Evolutionary conservation across 2,329 filamentous ascomycete species (phyloP), one percentile per base, ranked within the genome.

Genomic region (Didymella glomerata): DNA sequence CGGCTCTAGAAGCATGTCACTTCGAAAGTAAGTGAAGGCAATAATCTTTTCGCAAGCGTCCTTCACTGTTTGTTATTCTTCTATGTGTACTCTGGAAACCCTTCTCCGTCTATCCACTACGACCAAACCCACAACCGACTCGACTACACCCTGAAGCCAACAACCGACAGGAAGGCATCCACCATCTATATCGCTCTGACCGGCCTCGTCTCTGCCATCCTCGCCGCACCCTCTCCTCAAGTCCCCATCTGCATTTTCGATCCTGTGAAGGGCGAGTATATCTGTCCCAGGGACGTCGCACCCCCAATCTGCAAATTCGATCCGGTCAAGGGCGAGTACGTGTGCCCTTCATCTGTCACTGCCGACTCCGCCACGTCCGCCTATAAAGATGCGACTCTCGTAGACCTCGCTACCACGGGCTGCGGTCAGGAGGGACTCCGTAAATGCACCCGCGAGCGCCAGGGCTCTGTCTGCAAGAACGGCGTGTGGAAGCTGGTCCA

Each of bases 121-220:
- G 20, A 41, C 11, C 38, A 18, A 41, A 16, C 10, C 36, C 4
- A 40, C 18, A 13, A 13, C 20, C 18, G 9, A 24, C 38, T 13
- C 20, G 6, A 10, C 14, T 20, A 10, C 8, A 25, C 10, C 16
- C 4, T 27, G 32, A n/a, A 3, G 11, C 8, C n/a, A 34, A 10
- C 22, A 14, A 7, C 34, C 14, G 18, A 36, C 11, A 49, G 69
- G 13, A 83, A 61, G 54, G 82, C 79, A 4, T 68, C 62, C 3
- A 80, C 79, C 64, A 82, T 77, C 44, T 6, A 38, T 11, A 6
- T 38, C 40, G 38, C 46, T 9, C n/a, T 48, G 3, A 25, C 6
- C 11, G n/a, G 38, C 40, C 38, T 49, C 18, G n/a, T 22, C 9
- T 20, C 30, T 18, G 34, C 40, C 18, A 10, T 16, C 10, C 27